A percentile compares a stretch with the other conserved stretches of the same genome.
Evolutionary conservation across 2,329 filamentous ascomycete genomes (phyloP).

Genomic region (Aspergillus sp.): DNA sequence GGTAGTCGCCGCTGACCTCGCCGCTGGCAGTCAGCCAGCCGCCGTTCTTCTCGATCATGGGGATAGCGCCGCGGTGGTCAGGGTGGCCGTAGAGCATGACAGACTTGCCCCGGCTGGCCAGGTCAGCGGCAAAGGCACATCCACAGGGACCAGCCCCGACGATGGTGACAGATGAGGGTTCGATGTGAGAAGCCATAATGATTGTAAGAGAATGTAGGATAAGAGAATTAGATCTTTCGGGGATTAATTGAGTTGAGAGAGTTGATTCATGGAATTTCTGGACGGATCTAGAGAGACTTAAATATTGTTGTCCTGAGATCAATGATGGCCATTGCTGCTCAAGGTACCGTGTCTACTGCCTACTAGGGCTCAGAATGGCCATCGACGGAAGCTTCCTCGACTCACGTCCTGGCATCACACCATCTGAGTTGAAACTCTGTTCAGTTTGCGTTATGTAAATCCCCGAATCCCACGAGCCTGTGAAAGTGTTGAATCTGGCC

Average conservation of each 20-base stretch:
- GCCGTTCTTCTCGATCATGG: constrained; percentile 11
- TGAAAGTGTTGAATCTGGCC: neutral
- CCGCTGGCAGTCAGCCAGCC: constrained; percentile 9
- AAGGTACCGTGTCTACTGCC: too few species aligned
- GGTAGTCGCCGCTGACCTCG: constrained; percentile 7
- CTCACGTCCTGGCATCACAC: neutral
- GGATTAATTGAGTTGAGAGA: too few species aligned
- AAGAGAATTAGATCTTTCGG: too few species aligned
- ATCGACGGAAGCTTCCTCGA: neutral
- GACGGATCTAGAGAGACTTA: neutral
- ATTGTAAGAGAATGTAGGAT: too few species aligned
- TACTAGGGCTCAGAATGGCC: too few species aligned
- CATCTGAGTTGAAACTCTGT: neutral
- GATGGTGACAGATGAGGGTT: constrained; percentile 6
- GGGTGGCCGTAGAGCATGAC: constrained; percentile 15
- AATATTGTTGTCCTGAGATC: neutral
- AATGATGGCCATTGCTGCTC: too few species aligned
- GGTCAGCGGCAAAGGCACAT: constrained; percentile 12
- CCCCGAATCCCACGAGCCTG: constrained; percentile 1
- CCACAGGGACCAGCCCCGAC: constrained; percentile 12
- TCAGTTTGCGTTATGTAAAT: constrained; percentile 5
- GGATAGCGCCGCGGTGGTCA: constrained; percentile 11
- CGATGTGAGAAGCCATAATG: neutral
- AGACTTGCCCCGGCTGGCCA: constrained; percentile 10
- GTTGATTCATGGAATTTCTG: neutral